phyloP scores from a whole-genome alignment of 2,329 filamentous ascomycete species.

The Lachnellula subtilissima region DNA sequence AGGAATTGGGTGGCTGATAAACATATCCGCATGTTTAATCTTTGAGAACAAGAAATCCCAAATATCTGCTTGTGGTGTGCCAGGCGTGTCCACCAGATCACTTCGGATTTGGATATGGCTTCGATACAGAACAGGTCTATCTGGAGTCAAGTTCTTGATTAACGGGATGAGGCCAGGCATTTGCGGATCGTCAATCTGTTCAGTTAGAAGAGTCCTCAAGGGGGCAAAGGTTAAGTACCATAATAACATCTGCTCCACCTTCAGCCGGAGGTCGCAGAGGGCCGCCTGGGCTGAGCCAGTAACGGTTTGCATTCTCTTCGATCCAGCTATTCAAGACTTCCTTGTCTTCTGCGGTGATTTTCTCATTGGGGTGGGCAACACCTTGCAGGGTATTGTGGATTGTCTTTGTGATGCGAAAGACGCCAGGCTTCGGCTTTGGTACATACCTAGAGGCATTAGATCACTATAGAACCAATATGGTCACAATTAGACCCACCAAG shows the following conservation, averaged over 20 bases:
- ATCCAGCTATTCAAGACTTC: constrained; percentile 66
- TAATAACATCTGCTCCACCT: constrained; percentile 70
- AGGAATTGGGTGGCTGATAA: constrained; percentile 76
- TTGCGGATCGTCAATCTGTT: constrained; percentile 72
- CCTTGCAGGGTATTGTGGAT: constrained; percentile 87
- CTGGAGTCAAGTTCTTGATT: constrained; percentile 64
- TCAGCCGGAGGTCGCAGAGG: constrained; percentile 60
- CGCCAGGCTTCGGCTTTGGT: constrained; percentile 71
- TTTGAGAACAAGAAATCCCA: constrained; percentile 73
- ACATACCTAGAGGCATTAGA: constrained; percentile 40
- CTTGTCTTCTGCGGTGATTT: constrained; percentile 59
- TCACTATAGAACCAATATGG: too few species aligned
- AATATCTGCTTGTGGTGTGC: constrained; percentile 64
- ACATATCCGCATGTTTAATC: constrained; percentile 68
- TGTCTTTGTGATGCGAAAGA: constrained; percentile 81
- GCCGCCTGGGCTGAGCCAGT: constrained; percentile 66
- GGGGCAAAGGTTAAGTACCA: constrained; percentile 38
- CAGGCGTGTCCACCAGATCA: constrained; percentile 60
- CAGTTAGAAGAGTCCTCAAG: constrained; percentile 3
- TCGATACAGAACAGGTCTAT: constrained; percentile 74
- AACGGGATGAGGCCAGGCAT: constrained; percentile 76
- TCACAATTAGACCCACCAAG: constrained; percentile 54
- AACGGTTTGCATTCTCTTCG: constrained; percentile 65
- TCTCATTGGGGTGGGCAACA: constrained; percentile 60
- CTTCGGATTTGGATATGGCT: constrained; percentile 79